Evolutionary conservation across 192 early-diverging fungal genomes (phyloP).

Genomic region (Coemansia sp.): DNA sequence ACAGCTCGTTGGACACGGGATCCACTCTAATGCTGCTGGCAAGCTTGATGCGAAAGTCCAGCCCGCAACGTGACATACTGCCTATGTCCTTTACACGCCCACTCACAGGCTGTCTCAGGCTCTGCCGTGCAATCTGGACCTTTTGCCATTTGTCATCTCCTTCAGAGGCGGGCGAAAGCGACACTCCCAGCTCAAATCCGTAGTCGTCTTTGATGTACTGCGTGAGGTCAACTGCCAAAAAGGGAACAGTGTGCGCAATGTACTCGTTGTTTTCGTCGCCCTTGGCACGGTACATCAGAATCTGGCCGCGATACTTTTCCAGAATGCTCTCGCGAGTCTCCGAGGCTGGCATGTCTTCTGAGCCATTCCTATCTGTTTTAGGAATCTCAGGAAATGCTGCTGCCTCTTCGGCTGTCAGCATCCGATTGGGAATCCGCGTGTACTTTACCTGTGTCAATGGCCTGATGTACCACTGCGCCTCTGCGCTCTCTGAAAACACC

Average conservation of each 20-base stretch:
- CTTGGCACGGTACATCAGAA: constrained; percentile 21
- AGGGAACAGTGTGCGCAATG: constrained; percentile 30
- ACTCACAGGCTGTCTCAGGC: constrained; percentile 17
- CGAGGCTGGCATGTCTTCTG: not conserved
- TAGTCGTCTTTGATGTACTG: constrained; percentile 42
- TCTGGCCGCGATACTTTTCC: constrained; percentile 24
- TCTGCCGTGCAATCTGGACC: constrained; percentile 54
- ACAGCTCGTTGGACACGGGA: constrained; percentile 11
- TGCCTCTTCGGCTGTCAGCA: constrained; percentile 27
- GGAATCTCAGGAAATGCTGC: constrained; percentile 31
- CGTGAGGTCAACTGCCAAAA: constrained; percentile 29
- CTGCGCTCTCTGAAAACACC: constrained; percentile 24
- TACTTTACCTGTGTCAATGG: constrained; percentile 34
- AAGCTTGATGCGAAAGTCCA: constrained; percentile 50
- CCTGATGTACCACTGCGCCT: constrained; percentile 45
- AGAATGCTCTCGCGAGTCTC: constrained; percentile 25
- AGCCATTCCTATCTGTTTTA: not conserved
- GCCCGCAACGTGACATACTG: constrained; percentile 35
- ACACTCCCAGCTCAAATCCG: constrained; percentile 47
- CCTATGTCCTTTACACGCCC: constrained; percentile 34
- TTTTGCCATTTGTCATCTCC: constrained; percentile 46
- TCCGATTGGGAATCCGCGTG: constrained; percentile 15
- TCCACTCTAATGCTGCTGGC: constrained; percentile 25
- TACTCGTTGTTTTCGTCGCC: constrained; percentile 28
- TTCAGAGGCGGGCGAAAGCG: constrained; percentile 17